phyloP scores from a whole-genome alignment of 1,284 basidiomycete species.

The Melampsora medusae region DNA sequence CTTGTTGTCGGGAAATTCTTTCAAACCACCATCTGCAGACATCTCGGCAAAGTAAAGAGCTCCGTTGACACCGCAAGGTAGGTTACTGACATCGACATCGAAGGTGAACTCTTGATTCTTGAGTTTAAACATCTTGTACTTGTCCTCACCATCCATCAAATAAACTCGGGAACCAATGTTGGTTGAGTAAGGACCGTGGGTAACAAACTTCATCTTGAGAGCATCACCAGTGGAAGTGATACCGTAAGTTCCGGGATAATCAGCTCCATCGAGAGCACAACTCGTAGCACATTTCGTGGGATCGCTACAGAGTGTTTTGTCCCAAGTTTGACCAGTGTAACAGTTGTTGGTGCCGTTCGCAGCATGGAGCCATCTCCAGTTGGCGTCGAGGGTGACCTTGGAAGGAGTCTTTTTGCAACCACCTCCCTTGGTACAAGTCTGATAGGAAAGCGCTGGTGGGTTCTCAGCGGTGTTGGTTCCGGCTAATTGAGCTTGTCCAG shows the following conservation, averaged over 20 bases:
- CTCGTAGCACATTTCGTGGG: slow-evolving; percentile 14
- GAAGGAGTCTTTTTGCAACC: slow-evolving; percentile 1
- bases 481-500: not conserved
- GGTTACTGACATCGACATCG: slow-evolving; percentile 29
- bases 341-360: not conserved
- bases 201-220: slow-evolving; percentile 11
- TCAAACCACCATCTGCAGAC: slow-evolving; percentile 49
- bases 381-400: slow-evolving; percentile 12
- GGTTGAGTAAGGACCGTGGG: not conserved
- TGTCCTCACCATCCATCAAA: not conserved
- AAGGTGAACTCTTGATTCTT: slow-evolving; percentile 34
- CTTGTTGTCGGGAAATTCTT: slow-evolving; percentile 21
- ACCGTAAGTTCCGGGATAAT: slow-evolving; percentile 8
- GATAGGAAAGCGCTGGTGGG: not conserved
- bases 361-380: slow-evolving; percentile 5
- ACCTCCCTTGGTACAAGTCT: not conserved
- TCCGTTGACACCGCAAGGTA: slow-evolving; percentile 51
- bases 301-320: slow-evolving; percentile 13
- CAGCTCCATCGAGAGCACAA: slow-evolving; percentile 15
- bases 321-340: slow-evolving; percentile 15
- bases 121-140: slow-evolving; percentile 25
- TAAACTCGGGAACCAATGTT: slow-evolving; percentile 12
- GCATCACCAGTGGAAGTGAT: slow-evolving; percentile 10
- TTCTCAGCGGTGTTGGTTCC: slow-evolving; percentile 1
- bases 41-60: slow-evolving; percentile 56